Conservation (phyloP, 2,329 filamentous ascomycete species). For the Talaromyces verruculosus region DNA sequence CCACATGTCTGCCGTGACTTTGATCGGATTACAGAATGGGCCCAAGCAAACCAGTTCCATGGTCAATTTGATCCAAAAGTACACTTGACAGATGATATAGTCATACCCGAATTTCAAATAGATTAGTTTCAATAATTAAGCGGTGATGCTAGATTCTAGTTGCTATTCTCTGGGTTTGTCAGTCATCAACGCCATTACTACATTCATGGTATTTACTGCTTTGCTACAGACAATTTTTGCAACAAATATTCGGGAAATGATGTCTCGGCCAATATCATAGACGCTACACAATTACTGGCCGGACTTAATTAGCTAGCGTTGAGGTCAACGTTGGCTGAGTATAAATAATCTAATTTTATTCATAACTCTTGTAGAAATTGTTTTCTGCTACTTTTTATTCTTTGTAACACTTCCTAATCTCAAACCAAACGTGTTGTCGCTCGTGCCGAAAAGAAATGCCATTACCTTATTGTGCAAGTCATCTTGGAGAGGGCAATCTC, state of each 20-base stretch:
- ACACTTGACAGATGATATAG: not conserved
- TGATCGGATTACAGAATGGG: constrained; percentile 1
- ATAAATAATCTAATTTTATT: not conserved
- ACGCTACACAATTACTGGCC: not conserved
- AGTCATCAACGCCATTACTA: not conserved
- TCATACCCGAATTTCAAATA: not conserved
- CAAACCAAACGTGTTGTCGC: not conserved
- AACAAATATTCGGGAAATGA: not conserved
- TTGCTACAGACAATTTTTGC: not conserved
- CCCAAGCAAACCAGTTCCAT: not conserved
- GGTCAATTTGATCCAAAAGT: not conserved
- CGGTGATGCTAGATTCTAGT: not conserved
- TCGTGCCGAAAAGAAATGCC: not conserved
- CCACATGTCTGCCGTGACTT: constrained; percentile 11
- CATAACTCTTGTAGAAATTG: not conserved
- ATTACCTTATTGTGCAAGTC: not conserved
- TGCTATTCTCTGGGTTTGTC: not conserved
- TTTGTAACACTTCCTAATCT: not conserved
- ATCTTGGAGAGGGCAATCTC: not conserved
- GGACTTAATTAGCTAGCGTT: not conserved
- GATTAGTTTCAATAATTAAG: not conserved
- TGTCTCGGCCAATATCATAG: not conserved
- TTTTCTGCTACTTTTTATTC: not conserved
- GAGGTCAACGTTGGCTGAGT: not conserved
- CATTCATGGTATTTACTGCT: not conserved